Conservation (phyloP, 1,284 basidiomycete genomes). For the Porodaedalea pini region DNA sequence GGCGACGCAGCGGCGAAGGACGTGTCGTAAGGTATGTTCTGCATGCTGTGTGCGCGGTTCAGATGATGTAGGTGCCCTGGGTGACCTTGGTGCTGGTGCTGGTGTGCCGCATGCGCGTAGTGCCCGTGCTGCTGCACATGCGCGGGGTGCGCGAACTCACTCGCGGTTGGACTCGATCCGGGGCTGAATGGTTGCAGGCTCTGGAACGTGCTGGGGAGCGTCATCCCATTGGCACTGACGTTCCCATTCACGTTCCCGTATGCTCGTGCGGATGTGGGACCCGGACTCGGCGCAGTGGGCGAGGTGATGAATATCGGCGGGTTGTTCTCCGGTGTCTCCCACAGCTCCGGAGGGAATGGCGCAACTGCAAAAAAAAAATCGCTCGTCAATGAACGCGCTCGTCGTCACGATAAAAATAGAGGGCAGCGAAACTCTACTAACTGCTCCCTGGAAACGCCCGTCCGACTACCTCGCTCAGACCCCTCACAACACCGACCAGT, state of each 20-base stretch:
- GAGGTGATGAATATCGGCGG: constrained; percentile 73
- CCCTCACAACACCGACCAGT: constrained; percentile 37
- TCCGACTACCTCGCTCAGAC: constrained; percentile 56
- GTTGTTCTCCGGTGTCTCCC: constrained; percentile 47
- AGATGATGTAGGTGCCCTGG: constrained; percentile 35
- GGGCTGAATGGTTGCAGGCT: constrained; percentile 48
- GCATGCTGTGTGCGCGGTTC: constrained; percentile 57
- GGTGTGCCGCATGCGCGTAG: constrained; percentile 31
- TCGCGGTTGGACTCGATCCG: constrained; percentile 58
- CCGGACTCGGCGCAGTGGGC: constrained; percentile 43
- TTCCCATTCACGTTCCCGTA: constrained; percentile 12
- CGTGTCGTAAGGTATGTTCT: constrained; percentile 40
- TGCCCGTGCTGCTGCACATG: not conserved
- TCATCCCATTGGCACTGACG: constrained; percentile 17
- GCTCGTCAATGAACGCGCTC: not conserved
- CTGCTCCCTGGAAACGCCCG: constrained; percentile 45
- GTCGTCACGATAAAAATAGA: constrained; percentile 10
- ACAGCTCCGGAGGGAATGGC: constrained; percentile 56
- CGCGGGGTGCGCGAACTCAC: constrained; percentile 47
- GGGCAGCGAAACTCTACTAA: constrained; percentile 38
- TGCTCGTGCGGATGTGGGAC: constrained; percentile 29
- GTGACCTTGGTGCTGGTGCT: constrained; percentile 12
- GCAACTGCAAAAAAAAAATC: constrained; percentile 25
- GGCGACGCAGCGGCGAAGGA: constrained; percentile 22
- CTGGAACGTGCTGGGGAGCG: constrained; percentile 30